Conservation (phyloP, 1,139 yeast genomes). For the Yamadazyma pseudoaaseri region DNA sequence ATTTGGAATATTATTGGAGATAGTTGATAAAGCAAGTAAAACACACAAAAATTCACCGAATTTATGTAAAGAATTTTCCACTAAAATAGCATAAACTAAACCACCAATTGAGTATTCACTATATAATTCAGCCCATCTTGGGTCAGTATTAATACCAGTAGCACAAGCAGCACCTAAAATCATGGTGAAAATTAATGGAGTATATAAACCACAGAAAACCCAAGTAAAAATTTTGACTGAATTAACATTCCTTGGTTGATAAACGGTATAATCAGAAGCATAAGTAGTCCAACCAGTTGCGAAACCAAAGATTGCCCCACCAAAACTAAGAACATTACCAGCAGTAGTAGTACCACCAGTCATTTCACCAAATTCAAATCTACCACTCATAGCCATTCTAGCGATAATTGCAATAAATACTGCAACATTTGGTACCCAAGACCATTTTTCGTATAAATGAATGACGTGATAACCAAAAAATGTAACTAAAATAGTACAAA, state of each 20-base stretch:
- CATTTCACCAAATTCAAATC: constrained; percentile 39
- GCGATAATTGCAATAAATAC: constrained; percentile 77
- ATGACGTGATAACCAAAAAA: constrained; percentile 84
- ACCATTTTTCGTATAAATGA: constrained; percentile 78
- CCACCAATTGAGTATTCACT: constrained; percentile 70
- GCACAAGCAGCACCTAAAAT: constrained; percentile 87
- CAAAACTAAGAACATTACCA: constrained; percentile 78
- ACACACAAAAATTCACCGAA: constrained; percentile 92
- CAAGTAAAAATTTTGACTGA: constrained; percentile 59
- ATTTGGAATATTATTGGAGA: constrained; percentile 89
- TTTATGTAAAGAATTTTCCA: constrained; percentile 75
- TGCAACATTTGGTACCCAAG: constrained; percentile 81
- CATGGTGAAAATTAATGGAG: constrained; percentile 73
- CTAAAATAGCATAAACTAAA: constrained; percentile 72
- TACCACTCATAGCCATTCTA: constrained; percentile 63
- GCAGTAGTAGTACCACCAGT: constrained; percentile 61
- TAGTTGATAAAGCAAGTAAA: constrained; percentile 74
- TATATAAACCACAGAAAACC: constrained; percentile 59
- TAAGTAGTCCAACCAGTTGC: constrained; percentile 96
- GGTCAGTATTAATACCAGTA: constrained; percentile 53
- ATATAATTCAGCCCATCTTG: constrained; percentile 54
- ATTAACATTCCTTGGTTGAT: constrained; percentile 66
- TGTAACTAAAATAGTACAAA: constrained; percentile 72
- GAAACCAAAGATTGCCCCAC: constrained; percentile 83
- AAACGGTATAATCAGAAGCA: constrained; percentile 90